Evolutionary conservation across 352 stramenopile genomes (phyloP).

Genomic region (Peronospora tabacina): DNA sequence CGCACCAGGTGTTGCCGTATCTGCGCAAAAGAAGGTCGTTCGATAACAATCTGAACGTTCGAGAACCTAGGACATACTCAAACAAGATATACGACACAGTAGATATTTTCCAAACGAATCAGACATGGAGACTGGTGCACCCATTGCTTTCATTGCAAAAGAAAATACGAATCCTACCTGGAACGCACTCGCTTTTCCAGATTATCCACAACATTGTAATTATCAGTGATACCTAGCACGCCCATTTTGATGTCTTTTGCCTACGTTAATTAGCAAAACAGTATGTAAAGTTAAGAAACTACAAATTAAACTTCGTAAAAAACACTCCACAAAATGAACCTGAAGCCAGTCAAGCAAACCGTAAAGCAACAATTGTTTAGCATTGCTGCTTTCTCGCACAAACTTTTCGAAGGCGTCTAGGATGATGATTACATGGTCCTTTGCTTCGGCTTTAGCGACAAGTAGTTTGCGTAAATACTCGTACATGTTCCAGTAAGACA

Average conservation of each 20-base stretch:
- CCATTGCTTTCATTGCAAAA: background rate
- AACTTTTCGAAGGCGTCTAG: constrained; percentile 76
- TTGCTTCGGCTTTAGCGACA: constrained; percentile 35
- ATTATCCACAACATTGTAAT: constrained; percentile 78
- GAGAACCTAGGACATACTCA: constrained; percentile 48
- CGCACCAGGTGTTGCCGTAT: constrained; percentile 40
- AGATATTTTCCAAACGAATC: background rate
- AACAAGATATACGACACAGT: constrained; percentile 2
- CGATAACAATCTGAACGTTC: constrained; percentile 70
- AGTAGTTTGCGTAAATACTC: constrained; percentile 67
- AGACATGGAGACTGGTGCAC: background rate
- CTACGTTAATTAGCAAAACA: constrained; percentile 21
- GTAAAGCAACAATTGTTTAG: constrained; percentile 80
- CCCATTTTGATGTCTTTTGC: constrained; percentile 72
- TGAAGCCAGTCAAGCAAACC: constrained; percentile 82
- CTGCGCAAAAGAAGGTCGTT: constrained; percentile 44
- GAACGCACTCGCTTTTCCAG: constrained; percentile 79
- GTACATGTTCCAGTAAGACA: constrained; percentile 85
- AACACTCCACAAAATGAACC: constrained; percentile 13
- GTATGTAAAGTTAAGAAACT: background rate
- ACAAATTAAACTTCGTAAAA: background rate
- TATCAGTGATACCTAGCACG: constrained; percentile 65
- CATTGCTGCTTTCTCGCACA: constrained; percentile 42
- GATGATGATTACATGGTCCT: constrained; percentile 59
- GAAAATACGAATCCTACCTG: constrained; percentile 23